A percentile compares a stretch with the other conserved stretches of the same genome.
Conservation (phyloP, 805 yeast genomes). For the Starmerella stigmatis region DNA sequence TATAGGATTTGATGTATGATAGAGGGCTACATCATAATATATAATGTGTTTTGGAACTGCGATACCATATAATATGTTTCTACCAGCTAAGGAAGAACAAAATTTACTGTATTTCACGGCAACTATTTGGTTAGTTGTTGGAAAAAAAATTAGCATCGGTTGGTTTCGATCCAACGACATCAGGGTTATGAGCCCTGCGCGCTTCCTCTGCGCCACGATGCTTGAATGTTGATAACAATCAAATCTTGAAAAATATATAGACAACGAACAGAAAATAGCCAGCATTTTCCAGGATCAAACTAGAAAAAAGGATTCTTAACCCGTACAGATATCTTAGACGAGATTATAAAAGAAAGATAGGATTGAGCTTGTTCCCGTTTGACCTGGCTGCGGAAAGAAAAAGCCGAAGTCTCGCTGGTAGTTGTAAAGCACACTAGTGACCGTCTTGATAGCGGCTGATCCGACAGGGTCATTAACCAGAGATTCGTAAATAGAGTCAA, state of each 20-base stretch:
- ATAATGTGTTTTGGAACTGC: too few relatives aligned
- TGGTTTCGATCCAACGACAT: slow-evolving; percentile 88
- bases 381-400: neutral
- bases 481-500: slow-evolving; percentile 1
- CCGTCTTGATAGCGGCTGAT: slow-evolving; percentile 6
- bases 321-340: too few relatives aligned
- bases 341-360: neutral
- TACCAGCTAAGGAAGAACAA: too few relatives aligned
- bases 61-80: too few relatives aligned
- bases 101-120: too few relatives aligned
- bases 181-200: slow-evolving; percentile 97
- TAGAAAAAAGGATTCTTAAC: neutral
- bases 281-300: neutral
- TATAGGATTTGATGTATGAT: too few relatives aligned
- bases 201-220: slow-evolving; percentile 54
- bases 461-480: slow-evolving; percentile 1
- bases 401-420: slow-evolving; percentile 3
- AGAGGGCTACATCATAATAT: too few relatives aligned
- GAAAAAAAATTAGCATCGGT: slow-evolving; percentile 61
- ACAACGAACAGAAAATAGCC: too few relatives aligned
- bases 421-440: neutral
- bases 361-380: neutral
- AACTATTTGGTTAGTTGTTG: too few relatives aligned
- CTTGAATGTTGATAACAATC: neutral
- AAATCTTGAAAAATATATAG: neutral